Conservation (phyloP, 495 filamentous ascomycete species). For the Aspergillus kassunensis region DNA sequence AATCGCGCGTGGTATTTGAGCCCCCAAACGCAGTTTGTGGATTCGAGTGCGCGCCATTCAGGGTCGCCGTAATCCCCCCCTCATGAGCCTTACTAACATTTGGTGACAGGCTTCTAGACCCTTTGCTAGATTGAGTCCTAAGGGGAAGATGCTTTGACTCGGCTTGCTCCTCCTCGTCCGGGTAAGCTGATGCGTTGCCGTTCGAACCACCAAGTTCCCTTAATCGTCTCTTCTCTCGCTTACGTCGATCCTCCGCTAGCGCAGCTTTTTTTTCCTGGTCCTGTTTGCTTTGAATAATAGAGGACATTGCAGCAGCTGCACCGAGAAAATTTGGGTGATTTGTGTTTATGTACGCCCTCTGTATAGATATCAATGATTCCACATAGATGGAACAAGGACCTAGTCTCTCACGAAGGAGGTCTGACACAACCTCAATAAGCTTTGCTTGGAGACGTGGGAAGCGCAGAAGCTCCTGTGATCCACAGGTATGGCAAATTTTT, state of each 20-base stretch:
- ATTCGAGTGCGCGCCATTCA: conserved; percentile 63
- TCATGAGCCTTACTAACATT: conserved; percentile 59
- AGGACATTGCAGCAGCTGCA: conserved; percentile 95
- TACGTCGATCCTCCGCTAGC: conserved; percentile 75
- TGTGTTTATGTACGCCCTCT: conserved; percentile 98
- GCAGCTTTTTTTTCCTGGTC: conserved; percentile 82
- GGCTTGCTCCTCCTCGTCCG: conserved; percentile 62
- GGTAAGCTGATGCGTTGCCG: conserved; percentile 62
- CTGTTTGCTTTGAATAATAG: conserved; percentile 89
- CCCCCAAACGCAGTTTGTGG: conserved; percentile 61
- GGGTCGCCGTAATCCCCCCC: conserved; percentile 57
- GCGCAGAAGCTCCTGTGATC: conserved; percentile 83
- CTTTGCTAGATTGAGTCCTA: conserved; percentile 57
- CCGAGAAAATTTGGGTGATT: conserved; percentile 99
- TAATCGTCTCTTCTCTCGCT: conserved; percentile 72
- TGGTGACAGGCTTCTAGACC: conserved; percentile 73
- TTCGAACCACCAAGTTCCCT: conserved; percentile 77
- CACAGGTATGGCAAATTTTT: conserved; percentile 98
- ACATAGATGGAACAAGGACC: conserved; percentile 88
- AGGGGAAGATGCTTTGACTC: conserved; percentile 52
- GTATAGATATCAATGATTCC: conserved; percentile 93
- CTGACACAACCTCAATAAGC: conserved; percentile 96
- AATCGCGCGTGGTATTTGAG: conserved; percentile 61
- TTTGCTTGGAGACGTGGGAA: conserved; percentile 95
- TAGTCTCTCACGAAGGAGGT: conserved; percentile 86